These are phyloP conservation scores for Capillidium rhysosporum DNA, from an alignment of 371 early-diverging fungal genomes.

Conservation along the genomic window DNA sequence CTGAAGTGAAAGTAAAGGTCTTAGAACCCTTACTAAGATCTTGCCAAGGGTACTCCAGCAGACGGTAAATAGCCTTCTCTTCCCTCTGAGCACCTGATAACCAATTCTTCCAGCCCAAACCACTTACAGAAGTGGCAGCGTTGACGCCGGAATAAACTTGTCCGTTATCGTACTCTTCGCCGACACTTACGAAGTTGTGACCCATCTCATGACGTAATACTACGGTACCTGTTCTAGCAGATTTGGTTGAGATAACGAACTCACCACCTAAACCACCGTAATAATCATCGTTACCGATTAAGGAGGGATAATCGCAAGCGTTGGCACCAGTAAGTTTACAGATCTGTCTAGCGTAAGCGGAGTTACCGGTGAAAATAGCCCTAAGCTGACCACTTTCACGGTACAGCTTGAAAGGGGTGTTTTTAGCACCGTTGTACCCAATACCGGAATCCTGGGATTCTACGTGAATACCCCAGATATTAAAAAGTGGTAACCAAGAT, in stretches of 20 bases:
- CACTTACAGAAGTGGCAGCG: constrained; percentile 13
- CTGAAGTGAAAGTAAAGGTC: constrained; percentile 20
- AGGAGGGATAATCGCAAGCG: constrained; percentile 31
- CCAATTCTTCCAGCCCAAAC: constrained; percentile 29
- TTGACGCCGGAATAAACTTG: constrained; percentile 32
- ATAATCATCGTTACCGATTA: constrained; percentile 32
- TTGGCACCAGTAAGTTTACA: constrained; percentile 22
- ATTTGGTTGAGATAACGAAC: constrained; percentile 33
- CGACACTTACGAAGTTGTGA: constrained; percentile 29
- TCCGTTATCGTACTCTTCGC: constrained; percentile 37
- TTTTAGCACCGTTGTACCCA: constrained; percentile 20
- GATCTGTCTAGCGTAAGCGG: constrained; percentile 18
- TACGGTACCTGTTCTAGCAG: constrained; percentile 25
- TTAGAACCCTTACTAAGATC: constrained; percentile 26
- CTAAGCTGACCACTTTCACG: constrained; percentile 36
- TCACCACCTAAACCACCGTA: constrained; percentile 44
- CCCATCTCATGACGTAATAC: constrained; percentile 38
- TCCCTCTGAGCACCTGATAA: constrained; percentile 18
- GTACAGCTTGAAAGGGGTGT: constrained; percentile 32
- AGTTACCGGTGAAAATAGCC: constrained; percentile 26
- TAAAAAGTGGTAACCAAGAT: constrained; percentile 26
- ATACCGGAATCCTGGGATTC: constrained; percentile 27
- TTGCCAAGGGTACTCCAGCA: constrained; percentile 29
- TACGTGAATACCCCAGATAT: constrained; percentile 29
- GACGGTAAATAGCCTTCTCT: constrained; percentile 16